phyloP scores from a whole-genome alignment of 2,329 filamentous ascomycete species.

The Fusarium sp. region DNA sequence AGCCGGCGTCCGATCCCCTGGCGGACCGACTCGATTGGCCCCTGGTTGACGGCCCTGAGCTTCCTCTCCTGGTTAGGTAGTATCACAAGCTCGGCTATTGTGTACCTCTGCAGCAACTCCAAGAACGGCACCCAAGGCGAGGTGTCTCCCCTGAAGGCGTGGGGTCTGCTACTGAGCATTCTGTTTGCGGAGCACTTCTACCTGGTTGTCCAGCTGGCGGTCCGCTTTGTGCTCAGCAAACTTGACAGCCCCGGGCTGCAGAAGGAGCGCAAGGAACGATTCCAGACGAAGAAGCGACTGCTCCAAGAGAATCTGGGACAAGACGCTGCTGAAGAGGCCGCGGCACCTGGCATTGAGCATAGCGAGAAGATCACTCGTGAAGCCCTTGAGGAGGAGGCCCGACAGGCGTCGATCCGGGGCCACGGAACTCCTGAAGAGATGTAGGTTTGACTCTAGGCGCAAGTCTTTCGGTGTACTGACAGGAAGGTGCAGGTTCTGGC shows the following conservation, averaged over 20 bases:
- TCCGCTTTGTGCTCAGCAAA: constrained; percentile 80
- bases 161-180: constrained; percentile 84
- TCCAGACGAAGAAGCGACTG: constrained; percentile 81
- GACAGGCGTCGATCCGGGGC: constrained; percentile 61
- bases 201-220: constrained; percentile 78
- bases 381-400: constrained; percentile 73
- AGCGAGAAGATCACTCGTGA: constrained; percentile 74
- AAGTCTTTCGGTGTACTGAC: constrained; percentile 33
- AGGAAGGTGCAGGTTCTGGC: constrained; percentile 65
- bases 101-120: constrained; percentile 86
- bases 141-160: constrained; percentile 78
- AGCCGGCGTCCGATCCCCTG: constrained; percentile 91
- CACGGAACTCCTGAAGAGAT: constrained; percentile 64
- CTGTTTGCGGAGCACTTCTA: constrained; percentile 92
- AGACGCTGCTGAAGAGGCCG: constrained; percentile 62
- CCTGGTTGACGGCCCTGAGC: constrained; percentile 86
- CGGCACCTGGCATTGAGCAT: constrained; percentile 59
- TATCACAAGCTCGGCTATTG: constrained; percentile 86
- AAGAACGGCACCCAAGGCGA: constrained; percentile 73
- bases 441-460: constrained; percentile 49
- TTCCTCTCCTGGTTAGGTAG: constrained; percentile 96
- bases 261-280: constrained; percentile 86
- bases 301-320: constrained; percentile 78
- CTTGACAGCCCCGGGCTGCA: constrained; percentile 88
- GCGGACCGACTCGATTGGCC: constrained; percentile 92